Conservation (phyloP, 371 early-diverging fungal species). For the Chytridiales sp. region DNA sequence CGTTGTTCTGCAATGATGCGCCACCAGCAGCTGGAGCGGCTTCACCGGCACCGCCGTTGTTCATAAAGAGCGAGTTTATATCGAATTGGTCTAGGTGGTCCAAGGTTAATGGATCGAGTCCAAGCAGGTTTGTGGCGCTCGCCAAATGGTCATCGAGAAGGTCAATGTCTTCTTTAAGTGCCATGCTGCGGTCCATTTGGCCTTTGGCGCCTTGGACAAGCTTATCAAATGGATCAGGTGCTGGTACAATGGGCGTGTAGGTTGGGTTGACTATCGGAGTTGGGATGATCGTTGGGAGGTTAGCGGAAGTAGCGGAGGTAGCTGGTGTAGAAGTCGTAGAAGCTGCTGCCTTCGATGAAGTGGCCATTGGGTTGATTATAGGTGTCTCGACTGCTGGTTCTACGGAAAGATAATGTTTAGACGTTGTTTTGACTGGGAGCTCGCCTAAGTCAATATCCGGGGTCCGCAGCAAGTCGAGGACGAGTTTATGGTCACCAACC, state of each 20-base stretch:
- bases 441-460: no score
- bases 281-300: slow-evolving; percentile 3
- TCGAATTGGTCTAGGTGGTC: no score
- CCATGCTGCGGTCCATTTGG: slow-evolving; percentile 12
- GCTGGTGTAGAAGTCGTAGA: background rate
- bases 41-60: background rate
- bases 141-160: slow-evolving; percentile 40
- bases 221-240: background rate
- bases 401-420: no score
- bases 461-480: no score
- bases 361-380: no score
- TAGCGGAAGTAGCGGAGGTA: background rate
- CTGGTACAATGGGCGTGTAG: background rate
- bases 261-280: background rate
- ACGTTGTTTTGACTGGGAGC: no score
- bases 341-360: no score
- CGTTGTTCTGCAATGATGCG: no score
- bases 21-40: background rate
- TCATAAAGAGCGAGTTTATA: slow-evolving; percentile 13
- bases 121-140: slow-evolving; percentile 30
- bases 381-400: no score
- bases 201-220: slow-evolving; percentile 4
- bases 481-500: no score
- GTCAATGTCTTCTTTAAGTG: slow-evolving; percentile 43
- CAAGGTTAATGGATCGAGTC: slow-evolving; percentile 28